Evolutionary conservation across 192 early-diverging fungal genomes (phyloP).

Genomic region (Diversispora epigaea): DNA sequence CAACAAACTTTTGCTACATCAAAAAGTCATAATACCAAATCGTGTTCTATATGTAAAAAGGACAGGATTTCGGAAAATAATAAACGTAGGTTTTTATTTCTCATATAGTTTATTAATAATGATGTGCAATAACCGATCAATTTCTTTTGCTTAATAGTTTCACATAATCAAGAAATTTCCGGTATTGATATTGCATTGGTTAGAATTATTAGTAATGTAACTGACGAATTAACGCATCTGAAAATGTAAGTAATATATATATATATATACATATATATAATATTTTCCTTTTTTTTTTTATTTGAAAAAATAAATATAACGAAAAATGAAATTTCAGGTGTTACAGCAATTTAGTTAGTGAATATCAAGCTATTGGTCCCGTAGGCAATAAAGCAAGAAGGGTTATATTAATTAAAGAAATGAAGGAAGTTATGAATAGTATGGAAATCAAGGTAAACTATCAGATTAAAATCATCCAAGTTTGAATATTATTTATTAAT

Average conservation of each 20-base stretch:
- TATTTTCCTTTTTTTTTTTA: too few species aligned
- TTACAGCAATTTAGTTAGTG: neutral
- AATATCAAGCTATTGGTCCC: neutral
- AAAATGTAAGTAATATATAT: conserved; percentile 7
- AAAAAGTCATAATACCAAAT: conserved; percentile 4
- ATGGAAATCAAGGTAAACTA: conserved; percentile 12
- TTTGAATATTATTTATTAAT: neutral
- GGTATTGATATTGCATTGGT: neutral
- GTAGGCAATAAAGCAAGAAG: neutral
- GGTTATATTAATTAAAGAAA: neutral
- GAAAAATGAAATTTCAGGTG: neutral
- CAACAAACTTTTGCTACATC: neutral
- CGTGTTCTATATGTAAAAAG: conserved; percentile 13
- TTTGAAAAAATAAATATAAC: neutral
- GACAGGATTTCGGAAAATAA: neutral
- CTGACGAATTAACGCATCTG: conserved; percentile 3
- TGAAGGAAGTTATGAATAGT: conserved; percentile 16
- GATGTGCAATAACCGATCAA: too few species aligned
- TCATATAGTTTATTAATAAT: too few species aligned
- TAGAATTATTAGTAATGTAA: neutral
- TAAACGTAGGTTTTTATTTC: neutral
- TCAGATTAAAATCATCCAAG: too few species aligned
- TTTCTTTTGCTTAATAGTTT: neutral
- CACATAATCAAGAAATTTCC: neutral
- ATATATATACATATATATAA: too few species aligned